Evolutionary conservation across 202 grass and related monocot genomes (phyloP).

Genomic region (Setaria italica): DNA sequence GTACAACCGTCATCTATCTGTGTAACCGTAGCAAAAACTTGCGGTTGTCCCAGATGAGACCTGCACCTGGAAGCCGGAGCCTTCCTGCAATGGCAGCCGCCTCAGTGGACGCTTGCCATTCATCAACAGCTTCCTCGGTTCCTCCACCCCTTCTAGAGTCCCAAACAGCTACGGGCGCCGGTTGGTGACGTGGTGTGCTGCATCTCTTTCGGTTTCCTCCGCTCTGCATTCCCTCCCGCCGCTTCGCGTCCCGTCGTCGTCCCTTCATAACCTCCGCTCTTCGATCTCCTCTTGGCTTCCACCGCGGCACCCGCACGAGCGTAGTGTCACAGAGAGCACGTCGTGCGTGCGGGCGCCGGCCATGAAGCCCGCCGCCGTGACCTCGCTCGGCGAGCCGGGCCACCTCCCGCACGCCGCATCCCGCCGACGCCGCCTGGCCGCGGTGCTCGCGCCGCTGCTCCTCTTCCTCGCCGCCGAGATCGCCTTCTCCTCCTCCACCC

Average conservation of each 20-base stretch:
- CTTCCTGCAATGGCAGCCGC: constrained; percentile 34
- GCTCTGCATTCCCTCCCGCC: neutral
- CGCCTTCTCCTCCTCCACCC: constrained; percentile 19
- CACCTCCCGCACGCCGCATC: neutral
- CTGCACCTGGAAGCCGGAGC: constrained; percentile 5
- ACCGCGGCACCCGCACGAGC: neutral
- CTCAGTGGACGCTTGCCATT: constrained; percentile 8
- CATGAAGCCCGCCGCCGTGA: neutral
- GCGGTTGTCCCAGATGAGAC: constrained; percentile 1
- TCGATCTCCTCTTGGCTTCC: neutral
- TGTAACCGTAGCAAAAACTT: neutral
- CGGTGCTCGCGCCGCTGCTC: constrained; percentile 46
- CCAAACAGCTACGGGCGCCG: neutral
- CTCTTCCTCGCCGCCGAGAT: constrained; percentile 43
- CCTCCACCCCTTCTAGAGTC: neutral
- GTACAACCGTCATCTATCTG: no score
- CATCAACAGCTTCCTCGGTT: neutral
- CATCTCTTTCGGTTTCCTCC: neutral
- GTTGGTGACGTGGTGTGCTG: no score
- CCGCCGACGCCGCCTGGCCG: constrained; percentile 1
- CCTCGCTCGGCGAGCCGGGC: neutral
- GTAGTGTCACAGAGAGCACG: neutral
- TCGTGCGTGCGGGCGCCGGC: neutral
- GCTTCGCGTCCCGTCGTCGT: neutral
- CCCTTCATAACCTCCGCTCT: neutral